phyloP scores from a whole-genome alignment of 768 basidiomycete genomes.

The Termitomyces sp. region DNA sequence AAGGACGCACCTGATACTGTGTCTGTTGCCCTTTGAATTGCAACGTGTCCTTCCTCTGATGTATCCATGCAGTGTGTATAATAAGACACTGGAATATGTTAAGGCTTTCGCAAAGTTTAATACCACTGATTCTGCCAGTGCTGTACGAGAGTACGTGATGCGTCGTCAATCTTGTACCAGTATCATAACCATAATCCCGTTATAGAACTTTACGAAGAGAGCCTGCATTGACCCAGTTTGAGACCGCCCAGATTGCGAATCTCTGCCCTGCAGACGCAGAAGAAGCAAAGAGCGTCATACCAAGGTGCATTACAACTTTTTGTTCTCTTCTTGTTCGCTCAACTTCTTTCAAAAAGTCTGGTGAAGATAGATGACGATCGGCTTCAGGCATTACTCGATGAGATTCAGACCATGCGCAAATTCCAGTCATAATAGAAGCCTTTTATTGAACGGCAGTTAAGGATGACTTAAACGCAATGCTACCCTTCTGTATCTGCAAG shows the following conservation, averaged over 20 bases:
- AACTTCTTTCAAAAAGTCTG: slow-evolving; percentile 41
- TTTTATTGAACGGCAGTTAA: not conserved
- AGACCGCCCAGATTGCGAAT: slow-evolving; percentile 91
- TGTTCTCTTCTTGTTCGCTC: not conserved
- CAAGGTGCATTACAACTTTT: slow-evolving; percentile 50
- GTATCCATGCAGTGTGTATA: slow-evolving; percentile 63
- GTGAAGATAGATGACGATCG: slow-evolving; percentile 86
- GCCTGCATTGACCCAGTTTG: slow-evolving; percentile 79
- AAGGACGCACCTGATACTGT: slow-evolving; percentile 85
- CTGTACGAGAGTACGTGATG: slow-evolving; percentile 77
- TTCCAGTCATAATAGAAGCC: slow-evolving; percentile 61
- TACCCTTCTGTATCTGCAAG: slow-evolving; percentile 54
- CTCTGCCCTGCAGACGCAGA: slow-evolving; percentile 84
- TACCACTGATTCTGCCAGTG: slow-evolving; percentile 76
- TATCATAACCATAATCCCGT: not conserved
- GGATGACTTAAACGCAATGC: not conserved
- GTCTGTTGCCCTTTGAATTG: slow-evolving; percentile 36
- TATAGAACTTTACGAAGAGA: slow-evolving; percentile 73
- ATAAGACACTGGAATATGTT: slow-evolving; percentile 90
- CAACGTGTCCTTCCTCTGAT: not conserved
- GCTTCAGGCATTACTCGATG: slow-evolving; percentile 75
- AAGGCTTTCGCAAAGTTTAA: slow-evolving; percentile 89
- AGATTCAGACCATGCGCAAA: slow-evolving; percentile 88
- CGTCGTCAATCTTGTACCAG: not conserved
- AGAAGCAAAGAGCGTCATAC: slow-evolving; percentile 88